phyloP scores from a whole-genome alignment of 2,329 filamentous ascomycete species.

The Talaromyces islandicus region DNA sequence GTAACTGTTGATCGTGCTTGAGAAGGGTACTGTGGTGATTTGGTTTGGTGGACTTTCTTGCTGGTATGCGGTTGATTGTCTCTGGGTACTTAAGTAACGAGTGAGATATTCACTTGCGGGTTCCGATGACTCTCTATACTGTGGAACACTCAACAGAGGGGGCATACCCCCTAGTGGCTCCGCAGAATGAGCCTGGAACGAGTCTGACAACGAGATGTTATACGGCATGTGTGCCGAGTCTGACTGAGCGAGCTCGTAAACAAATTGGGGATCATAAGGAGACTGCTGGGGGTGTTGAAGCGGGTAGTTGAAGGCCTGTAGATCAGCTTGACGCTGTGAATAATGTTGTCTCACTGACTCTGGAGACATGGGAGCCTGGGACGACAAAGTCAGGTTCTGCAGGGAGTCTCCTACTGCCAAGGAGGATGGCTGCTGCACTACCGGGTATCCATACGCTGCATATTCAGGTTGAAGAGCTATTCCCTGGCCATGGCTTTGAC shows the following conservation, averaged over 20 bases:
- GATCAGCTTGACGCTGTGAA: neutral
- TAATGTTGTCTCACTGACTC: slow-evolving; percentile 24
- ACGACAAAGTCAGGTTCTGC: slow-evolving; percentile 53
- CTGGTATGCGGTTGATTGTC: slow-evolving; percentile 52
- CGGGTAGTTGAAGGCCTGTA: slow-evolving; percentile 12
- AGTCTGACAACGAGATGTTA: slow-evolving; percentile 70
- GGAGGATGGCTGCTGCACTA: slow-evolving; percentile 46
- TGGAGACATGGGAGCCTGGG: slow-evolving; percentile 58
- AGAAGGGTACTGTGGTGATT: slow-evolving; percentile 46
- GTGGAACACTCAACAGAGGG: slow-evolving; percentile 61
- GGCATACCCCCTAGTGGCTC: slow-evolving; percentile 72
- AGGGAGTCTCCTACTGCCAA: slow-evolving; percentile 31
- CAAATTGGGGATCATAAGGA: slow-evolving; percentile 59
- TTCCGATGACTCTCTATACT: slow-evolving; percentile 67
- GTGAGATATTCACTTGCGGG: slow-evolving; percentile 57
- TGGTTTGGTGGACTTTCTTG: slow-evolving; percentile 54
- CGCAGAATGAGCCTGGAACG: slow-evolving; percentile 70
- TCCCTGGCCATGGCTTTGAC: slow-evolving; percentile 26
- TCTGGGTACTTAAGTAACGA: slow-evolving; percentile 60
- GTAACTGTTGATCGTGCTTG: slow-evolving; percentile 48
- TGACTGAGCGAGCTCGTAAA: slow-evolving; percentile 71
- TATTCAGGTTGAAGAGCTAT: slow-evolving; percentile 32
- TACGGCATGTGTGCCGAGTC: slow-evolving; percentile 59
- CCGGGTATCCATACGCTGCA: slow-evolving; percentile 50
- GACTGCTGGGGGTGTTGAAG: slow-evolving; percentile 23